Evolutionary conservation across 1,284 basidiomycete genomes (phyloP).

Genomic region (Rhodotorula mucilaginosa): DNA sequence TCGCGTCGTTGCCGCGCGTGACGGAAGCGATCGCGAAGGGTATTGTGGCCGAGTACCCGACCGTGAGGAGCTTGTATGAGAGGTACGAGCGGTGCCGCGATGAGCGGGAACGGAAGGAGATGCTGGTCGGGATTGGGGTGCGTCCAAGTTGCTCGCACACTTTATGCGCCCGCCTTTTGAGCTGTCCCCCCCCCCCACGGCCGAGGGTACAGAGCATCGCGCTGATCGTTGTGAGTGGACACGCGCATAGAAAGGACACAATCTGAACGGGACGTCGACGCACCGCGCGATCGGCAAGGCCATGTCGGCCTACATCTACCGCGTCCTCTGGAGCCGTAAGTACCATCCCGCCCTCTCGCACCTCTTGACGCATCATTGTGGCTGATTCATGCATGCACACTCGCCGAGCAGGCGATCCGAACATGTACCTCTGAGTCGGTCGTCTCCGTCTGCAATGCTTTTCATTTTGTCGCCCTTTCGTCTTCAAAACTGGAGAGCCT

Average conservation of each 20-base stretch:
- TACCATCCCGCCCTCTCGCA: neutral
- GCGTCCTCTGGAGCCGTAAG: slow-evolving; percentile 36
- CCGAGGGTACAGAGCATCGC: too few relatives aligned
- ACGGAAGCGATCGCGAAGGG: slow-evolving; percentile 37
- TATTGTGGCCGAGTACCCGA: slow-evolving; percentile 38
- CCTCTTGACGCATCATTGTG: neutral
- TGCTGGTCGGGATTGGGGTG: slow-evolving; percentile 38
- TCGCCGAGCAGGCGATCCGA: slow-evolving; percentile 17
- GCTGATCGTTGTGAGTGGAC: too few relatives aligned
- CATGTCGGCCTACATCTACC: slow-evolving; percentile 34
- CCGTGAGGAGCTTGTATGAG: slow-evolving; percentile 33
- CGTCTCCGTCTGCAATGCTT: neutral
- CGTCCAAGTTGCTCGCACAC: slow-evolving; percentile 1
- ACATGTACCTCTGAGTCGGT: slow-evolving; percentile 16
- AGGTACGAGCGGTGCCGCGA: slow-evolving; percentile 12
- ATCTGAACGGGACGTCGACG: slow-evolving; percentile 37
- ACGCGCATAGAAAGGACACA: slow-evolving; percentile 21
- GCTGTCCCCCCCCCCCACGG: neutral
- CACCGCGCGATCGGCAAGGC: slow-evolving; percentile 35
- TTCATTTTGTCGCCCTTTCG: neutral
- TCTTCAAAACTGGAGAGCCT: neutral
- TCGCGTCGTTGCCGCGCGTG: slow-evolving; percentile 34
- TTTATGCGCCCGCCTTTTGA: neutral
- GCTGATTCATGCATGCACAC: fast-evolving
- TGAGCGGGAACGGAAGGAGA: slow-evolving; percentile 28